Base-by-base conservation (phyloP, 2,329 filamentous ascomycete species). In the Aquanectria penicillioides region DNA sequence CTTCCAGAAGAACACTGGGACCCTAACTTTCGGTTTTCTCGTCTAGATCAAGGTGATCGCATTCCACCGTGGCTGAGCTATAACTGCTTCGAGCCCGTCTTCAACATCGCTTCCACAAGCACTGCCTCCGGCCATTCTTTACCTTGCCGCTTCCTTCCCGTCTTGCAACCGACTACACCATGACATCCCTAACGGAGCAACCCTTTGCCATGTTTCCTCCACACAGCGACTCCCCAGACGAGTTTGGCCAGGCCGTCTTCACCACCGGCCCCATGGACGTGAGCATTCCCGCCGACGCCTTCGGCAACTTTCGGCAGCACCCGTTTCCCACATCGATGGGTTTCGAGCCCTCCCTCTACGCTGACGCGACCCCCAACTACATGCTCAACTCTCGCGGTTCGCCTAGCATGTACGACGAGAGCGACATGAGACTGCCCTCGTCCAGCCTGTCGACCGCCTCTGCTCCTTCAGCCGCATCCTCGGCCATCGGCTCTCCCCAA, bases 401-500 rank as follows among this genome's bases (percentile, higher is more conserved):
- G 9, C 83, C 83, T 8, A 73, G 76, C 57, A 74, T 80, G 62
- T 85, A 81, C 65, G 84, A 86, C 36, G 84, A 86, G 49, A 71
- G 74, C 59, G 83, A 86, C 17, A 72, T 82, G 70, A 75, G 77
- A 57, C 69, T 83, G 20, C 80, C 82, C 13, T 85, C 82, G 25
- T 89, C 83, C 48, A 86, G 82, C 70, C 81, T 83, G 61, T 92
- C 83, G 60, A 87, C 83, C 59, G 82, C 81, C 20, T 89, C 86
- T 57, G 88, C 76, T 54, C 85, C 79, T 49, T 91, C 89, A 48
- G 86, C 86, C 4, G 80, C 88, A 6, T 90, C 88, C 1, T 91
- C 89, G 8, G 86, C 85, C 51, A 84, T 88, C 61, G 87, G 87
- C 55, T 91, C 89, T 18, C 89, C 89, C 22, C 85, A 87, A 68